These are phyloP conservation scores for Aspergillus biplanus DNA, from an alignment of 495 filamentous ascomycete species.

Conservation along the genomic window DNA sequence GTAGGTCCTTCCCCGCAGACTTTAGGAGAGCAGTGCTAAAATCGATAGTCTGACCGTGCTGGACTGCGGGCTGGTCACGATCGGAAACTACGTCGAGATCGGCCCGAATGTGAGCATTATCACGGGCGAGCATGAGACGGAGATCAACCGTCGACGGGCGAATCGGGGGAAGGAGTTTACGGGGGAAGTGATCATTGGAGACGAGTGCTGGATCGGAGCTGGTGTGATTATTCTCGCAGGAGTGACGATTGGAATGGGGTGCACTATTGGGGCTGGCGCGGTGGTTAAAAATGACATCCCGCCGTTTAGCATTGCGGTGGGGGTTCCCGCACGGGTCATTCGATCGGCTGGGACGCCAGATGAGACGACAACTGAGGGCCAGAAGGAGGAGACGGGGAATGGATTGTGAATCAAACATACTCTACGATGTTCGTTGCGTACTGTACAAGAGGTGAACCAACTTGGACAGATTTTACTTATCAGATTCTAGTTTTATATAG, in stretches of 20 bases:
- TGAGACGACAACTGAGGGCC: not conserved
- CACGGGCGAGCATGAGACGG: constrained; percentile 50
- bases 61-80: constrained; percentile 48
- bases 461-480: no score
- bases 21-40: no score
- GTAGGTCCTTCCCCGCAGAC: constrained; percentile 22
- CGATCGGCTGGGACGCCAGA: not conserved
- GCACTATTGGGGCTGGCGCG: constrained; percentile 47
- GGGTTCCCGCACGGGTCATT: constrained; percentile 44
- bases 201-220: constrained; percentile 55
- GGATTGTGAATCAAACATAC: no score
- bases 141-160: constrained; percentile 39
- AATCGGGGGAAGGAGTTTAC: constrained; percentile 40
- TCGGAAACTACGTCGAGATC: constrained; percentile 46
- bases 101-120: constrained; percentile 50
- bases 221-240: constrained; percentile 47
- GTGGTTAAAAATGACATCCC: constrained; percentile 49
- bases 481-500: no score
- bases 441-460: no score
- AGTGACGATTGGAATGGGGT: constrained; percentile 49
- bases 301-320: constrained; percentile 41
- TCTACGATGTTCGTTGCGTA: no score
- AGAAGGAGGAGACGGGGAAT: not conserved
- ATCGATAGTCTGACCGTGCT: constrained; percentile 40
- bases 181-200: constrained; percentile 38